These are phyloP conservation scores for Fusarium sp. DNA, from an alignment of 2,329 filamentous ascomycete genomes.

Conservation along the genomic window DNA sequence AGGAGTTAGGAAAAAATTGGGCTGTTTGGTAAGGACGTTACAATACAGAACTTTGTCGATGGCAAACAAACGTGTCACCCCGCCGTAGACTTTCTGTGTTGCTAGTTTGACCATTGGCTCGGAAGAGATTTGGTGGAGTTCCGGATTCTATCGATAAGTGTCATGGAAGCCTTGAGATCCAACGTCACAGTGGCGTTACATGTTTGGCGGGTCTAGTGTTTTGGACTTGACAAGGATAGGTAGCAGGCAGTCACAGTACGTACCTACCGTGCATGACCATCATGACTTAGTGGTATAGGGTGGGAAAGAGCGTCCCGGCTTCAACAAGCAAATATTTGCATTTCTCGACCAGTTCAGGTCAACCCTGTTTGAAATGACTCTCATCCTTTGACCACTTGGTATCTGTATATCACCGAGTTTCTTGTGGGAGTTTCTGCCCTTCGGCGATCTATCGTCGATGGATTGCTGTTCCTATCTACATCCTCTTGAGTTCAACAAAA, in stretches of 20 bases:
- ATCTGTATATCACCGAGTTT: neutral
- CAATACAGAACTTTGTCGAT: conserved; percentile 14
- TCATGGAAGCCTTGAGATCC: conserved; percentile 22
- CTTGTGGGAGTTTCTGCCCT: too few species aligned
- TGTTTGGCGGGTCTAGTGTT: conserved; percentile 6
- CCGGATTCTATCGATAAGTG: conserved; percentile 22
- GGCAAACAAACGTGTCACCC: conserved; percentile 41
- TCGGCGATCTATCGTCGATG: neutral
- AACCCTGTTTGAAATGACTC: too few species aligned
- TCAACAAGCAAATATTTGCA: neutral
- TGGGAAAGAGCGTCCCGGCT: neutral
- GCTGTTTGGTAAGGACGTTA: conserved; percentile 3
- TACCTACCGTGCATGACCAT: neutral
- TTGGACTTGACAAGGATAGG: neutral
- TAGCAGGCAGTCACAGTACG: conserved; percentile 2
- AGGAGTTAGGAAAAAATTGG: neutral
- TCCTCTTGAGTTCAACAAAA: neutral
- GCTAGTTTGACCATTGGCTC: conserved; percentile 26
- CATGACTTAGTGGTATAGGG: conserved; percentile 21
- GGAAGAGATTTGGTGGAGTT: conserved; percentile 7
- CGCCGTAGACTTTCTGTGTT: conserved; percentile 14
- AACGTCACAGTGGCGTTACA: conserved; percentile 8
- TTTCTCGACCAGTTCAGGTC: neutral
- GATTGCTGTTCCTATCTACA: neutral
- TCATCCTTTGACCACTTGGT: too few species aligned